Base-by-base conservation (phyloP, 2,329 filamentous ascomycete species). In the Penicillium paneum region DNA sequence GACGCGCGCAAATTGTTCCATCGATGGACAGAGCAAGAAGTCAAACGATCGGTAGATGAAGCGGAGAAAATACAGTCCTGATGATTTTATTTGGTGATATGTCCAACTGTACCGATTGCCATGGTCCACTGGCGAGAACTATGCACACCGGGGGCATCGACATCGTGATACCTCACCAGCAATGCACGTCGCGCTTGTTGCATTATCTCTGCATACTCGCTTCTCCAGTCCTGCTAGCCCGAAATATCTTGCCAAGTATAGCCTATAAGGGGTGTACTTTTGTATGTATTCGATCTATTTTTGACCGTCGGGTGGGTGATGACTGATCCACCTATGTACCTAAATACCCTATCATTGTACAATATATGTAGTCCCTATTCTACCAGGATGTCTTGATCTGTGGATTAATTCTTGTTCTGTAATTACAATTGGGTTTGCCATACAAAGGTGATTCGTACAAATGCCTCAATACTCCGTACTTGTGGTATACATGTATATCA, bases 1-100 rank as follows among this genome's bases (percentile, higher is more conserved):
- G 83, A 86, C 64, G 78, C 71, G 12, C 74, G 78, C 55, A 86
- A 86, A 68, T 71, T 86, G 31, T 86, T 86, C 76, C 84, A 87
- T 70, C 78, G 83, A 24, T 84, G 84, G 70, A 81, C 79, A 7
- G 79, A 81, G 64, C 74, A 78, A 40, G 79, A 86, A 56, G 76
- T 87, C 10, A 75, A 81, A 56, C 72, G 73, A 44, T 63, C 79
- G 44, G 81, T 86, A 65, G 77, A 84, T 47, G 75, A 82, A 45
- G 75, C 74, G 5, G 74, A 73, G 54, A 67, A 67, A 52, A 54
- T 54, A 62, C 19, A 34, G 6, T 15, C 43, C 4, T 26, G 41
- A 34, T 34, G 8, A 40, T 32, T 21, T 13, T 21, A 8, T 24
- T 13, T 31, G 42, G 32, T 40, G 19, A 6, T 8, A 40, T 29